These are phyloP conservation scores for Thermothelomyces thermophilus DNA, from an alignment of 2,329 filamentous ascomycete species.

Conservation along the genomic window DNA sequence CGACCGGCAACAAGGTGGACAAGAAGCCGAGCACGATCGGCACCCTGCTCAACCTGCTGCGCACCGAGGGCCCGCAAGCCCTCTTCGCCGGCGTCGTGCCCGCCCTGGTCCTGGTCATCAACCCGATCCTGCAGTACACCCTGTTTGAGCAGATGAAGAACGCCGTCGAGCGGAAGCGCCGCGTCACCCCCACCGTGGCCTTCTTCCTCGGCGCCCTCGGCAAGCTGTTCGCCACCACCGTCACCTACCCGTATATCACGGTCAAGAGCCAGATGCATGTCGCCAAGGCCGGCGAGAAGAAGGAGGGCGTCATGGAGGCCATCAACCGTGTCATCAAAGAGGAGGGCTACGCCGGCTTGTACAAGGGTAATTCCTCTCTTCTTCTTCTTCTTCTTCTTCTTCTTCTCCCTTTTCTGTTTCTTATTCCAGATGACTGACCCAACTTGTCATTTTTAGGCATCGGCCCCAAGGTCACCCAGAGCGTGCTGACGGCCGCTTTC, in stretches of 20 bases:
- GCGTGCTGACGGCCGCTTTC: conserved; percentile 91
- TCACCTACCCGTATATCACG: conserved; percentile 98
- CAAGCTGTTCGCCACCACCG: conserved; percentile 86
- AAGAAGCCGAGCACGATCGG: conserved; percentile 67
- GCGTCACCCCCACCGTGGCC: conserved; percentile 76
- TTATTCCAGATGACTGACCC: neutral
- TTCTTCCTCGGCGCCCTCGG: conserved; percentile 89
- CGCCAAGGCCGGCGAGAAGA: conserved; percentile 61
- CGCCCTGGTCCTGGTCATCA: conserved; percentile 89
- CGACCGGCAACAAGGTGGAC: conserved; percentile 20
- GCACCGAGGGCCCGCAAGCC: conserved; percentile 74
- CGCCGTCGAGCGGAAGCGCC: conserved; percentile 62
- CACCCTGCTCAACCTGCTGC: conserved; percentile 73
- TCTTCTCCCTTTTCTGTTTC: neutral
- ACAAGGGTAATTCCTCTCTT: conserved; percentile 64
- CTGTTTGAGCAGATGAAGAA: conserved; percentile 99
- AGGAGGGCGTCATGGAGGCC: conserved; percentile 72
- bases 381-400: conserved; percentile 28
- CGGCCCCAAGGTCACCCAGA: conserved; percentile 92
- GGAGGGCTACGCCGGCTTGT: conserved; percentile 87
- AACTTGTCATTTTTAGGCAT: conserved; percentile 56
- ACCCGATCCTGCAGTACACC: conserved; percentile 97
- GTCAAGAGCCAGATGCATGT: conserved; percentile 98
- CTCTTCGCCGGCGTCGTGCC: conserved; percentile 91
- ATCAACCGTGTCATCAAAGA: conserved; percentile 75